Evolutionary conservation across 352 stramenopile genomes (phyloP).

Genomic region (Phytophthora ramorum): DNA sequence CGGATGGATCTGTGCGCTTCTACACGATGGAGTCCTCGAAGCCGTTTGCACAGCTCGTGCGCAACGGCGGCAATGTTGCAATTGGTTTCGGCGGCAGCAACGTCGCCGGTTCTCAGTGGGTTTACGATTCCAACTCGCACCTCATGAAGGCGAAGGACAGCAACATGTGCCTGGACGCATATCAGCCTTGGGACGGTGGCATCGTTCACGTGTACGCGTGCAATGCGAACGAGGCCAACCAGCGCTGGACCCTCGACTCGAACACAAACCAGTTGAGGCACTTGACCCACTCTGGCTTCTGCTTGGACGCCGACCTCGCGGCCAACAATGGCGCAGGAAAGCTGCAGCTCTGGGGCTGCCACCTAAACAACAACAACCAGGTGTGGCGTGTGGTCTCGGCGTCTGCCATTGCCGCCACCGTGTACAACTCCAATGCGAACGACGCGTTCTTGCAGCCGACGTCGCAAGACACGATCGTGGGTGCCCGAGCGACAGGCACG

Average conservation of each 20-base stretch:
- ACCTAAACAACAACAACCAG: conserved; percentile 70
- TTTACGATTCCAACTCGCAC: conserved; percentile 36
- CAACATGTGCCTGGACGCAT: conserved; percentile 66
- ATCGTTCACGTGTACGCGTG: conserved; percentile 53
- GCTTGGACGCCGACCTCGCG: conserved; percentile 56
- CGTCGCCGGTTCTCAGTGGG: conserved; percentile 13
- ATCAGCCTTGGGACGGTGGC: conserved; percentile 60
- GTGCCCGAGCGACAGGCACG: conserved; percentile 15
- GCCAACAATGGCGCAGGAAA: conserved; percentile 40
- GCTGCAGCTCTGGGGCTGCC: conserved; percentile 55
- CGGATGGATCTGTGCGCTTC: conserved; percentile 46
- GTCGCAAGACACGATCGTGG: conserved; percentile 40
- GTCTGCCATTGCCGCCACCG: conserved; percentile 37
- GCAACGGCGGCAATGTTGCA: conserved; percentile 34
- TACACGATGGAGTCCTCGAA: conserved; percentile 51
- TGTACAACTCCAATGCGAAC: conserved; percentile 33
- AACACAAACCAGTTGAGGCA: conserved; percentile 54
- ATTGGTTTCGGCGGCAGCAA: conserved; percentile 37
- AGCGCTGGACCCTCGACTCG: conserved; percentile 48
- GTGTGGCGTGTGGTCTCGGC: conserved; percentile 46
- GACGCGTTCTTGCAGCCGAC: conserved; percentile 44
- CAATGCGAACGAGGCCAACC: conserved; percentile 48
- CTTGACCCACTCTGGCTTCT: conserved; percentile 57
- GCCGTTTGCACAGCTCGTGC: conserved; percentile 49
- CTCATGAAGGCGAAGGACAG: conserved; percentile 52